Evolutionary conservation across 2,329 filamentous ascomycete species (phyloP), one percentile per base, ranked within the genome.

Genomic region (Venturiaceae sp.): DNA sequence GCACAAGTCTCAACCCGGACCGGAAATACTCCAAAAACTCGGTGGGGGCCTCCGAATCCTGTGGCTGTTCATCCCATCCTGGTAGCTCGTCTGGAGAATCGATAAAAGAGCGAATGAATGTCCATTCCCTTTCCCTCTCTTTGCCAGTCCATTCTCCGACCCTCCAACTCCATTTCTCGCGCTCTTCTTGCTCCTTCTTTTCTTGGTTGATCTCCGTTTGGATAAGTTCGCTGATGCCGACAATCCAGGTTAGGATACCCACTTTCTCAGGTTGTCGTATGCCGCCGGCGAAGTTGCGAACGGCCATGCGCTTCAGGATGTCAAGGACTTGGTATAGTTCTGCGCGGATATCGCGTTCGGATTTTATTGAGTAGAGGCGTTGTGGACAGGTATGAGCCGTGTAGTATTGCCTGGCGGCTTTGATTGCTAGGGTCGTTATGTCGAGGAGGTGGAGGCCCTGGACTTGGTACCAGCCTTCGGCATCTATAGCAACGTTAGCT

Each of bases 401-500:
- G 73, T 99, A 97, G 75, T 97, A 99, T 66, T 95, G 86, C 74
- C 95, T 96, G 55, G 94, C 94, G 1, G 92, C 91, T 56, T 91
- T 84, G 64, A 99, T 97, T n/a, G 92, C 92, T 57, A 97, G 79
- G 1, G 94, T 99, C 68, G 94, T 87, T 57, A 95, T 85, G 69
- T 97, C 92, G 58, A 97, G 82, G 37, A 99, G 84, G 67, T 95
- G 89, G 77, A 97, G 84, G 19, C 92, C 94, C 70, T 96, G 90
- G 23, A 95, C 81, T 71, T 96, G 90, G 69, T 88, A 83, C 85
- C 88, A 95, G 8, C 84, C 86, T 63, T 84, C 83, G 21, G 78
- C 76, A 36, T 74, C 73, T 62, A 58, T 21, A 55, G 30, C 28
- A 11, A 9, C 32, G 16, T 26, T 50, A 57, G 53, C 44, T 13